Conservation (phyloP, 2,329 filamentous ascomycete genomes). For the Colletotrichum sp. region DNA sequence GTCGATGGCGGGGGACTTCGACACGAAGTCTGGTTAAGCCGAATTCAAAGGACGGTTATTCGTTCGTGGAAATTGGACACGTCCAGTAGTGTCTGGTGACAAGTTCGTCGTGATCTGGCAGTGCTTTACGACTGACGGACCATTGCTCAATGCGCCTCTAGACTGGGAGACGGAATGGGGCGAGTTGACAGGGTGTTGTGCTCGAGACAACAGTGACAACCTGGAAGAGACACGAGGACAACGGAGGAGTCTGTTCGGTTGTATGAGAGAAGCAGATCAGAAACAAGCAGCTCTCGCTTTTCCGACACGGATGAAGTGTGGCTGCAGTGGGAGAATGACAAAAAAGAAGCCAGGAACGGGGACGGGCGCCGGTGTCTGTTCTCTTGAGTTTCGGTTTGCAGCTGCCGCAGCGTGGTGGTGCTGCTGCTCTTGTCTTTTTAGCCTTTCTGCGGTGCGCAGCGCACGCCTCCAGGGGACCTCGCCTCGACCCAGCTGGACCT, state of each 20-base stretch:
- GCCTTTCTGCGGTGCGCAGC: not conserved
- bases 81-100: not conserved
- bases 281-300: not conserved
- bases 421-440: not conserved
- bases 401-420: not conserved
- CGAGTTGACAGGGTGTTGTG: not conserved
- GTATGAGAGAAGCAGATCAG: not conserved
- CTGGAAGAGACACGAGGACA: not conserved
- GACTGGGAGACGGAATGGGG: not conserved
- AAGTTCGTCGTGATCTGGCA: not conserved
- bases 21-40: not conserved
- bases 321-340: not conserved
- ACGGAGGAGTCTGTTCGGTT: not conserved
- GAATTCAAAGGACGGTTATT: not conserved
- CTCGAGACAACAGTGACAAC: not conserved
- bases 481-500: not conserved
- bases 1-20: not conserved
- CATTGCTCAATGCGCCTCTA: not conserved
- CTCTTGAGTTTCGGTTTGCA: slow-evolving; percentile 11
- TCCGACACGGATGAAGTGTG: not conserved
- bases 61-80: not conserved
- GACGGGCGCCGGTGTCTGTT: slow-evolving; percentile 13
- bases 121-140: not conserved
- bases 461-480: not conserved
- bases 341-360: not conserved